Evolutionary conservation across 305 asterid genomes (phyloP).

Genomic region (Solanum hybrid): DNA sequence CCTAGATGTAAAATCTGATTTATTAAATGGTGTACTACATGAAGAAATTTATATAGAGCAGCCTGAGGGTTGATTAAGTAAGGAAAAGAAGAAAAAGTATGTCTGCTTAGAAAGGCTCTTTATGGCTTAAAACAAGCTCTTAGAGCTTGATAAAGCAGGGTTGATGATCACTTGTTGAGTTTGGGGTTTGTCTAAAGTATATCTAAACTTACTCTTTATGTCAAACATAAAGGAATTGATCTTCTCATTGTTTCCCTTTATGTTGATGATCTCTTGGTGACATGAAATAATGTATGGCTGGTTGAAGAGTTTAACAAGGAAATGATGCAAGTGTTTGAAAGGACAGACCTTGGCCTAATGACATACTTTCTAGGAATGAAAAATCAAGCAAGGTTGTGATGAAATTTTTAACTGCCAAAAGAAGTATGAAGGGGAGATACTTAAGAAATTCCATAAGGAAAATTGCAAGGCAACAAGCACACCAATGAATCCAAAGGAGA

Average conservation of each 20-base stretch:
- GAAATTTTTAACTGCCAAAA: too few species aligned
- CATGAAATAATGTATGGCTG: background rate
- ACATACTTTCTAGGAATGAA: background rate
- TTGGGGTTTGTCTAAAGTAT: background rate
- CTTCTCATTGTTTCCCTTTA: background rate
- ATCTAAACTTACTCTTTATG: background rate
- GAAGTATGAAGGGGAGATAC: background rate
- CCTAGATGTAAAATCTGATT: too few species aligned
- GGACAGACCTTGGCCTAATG: background rate
- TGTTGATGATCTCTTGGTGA: background rate
- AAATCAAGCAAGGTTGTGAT: background rate
- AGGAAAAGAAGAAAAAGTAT: too few species aligned
- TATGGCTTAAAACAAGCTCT: too few species aligned
- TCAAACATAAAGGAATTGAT: background rate
- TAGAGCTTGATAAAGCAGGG: too few species aligned
- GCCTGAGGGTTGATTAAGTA: too few species aligned
- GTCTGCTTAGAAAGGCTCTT: too few species aligned
- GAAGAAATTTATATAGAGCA: too few species aligned
- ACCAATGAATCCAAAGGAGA: background rate
- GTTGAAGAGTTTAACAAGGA: background rate
- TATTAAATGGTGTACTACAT: too few species aligned
- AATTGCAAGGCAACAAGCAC: background rate
- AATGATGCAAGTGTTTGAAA: background rate
- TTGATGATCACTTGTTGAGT: too few species aligned
- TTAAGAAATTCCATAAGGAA: background rate